Conservation (phyloP, 371 early-diverging fungal species). For the Lichtheimia corymbifera region DNA sequence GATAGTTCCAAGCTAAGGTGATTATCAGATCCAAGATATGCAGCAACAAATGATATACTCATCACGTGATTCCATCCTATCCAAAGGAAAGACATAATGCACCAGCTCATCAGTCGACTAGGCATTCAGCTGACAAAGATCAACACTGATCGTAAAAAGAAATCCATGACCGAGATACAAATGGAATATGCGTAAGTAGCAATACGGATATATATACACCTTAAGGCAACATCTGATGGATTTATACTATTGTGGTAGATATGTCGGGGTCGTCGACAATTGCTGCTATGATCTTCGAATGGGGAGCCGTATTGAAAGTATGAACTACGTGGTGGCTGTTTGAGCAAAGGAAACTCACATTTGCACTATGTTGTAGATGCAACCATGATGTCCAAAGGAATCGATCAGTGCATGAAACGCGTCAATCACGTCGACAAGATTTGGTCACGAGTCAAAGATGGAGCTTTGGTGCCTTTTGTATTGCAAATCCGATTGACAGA, state of each 20-base stretch:
- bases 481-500: conserved; percentile 16
- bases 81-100: conserved; percentile 10
- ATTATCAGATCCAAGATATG: not conserved
- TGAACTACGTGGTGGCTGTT: not conserved
- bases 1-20: conserved; percentile 2
- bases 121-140: conserved; percentile 4
- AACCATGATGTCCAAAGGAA: conserved; percentile 2
- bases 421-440: not conserved
- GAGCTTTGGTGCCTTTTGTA: conserved; percentile 8
- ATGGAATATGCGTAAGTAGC: conserved; percentile 15
- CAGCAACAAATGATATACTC: not conserved
- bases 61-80: not conserved
- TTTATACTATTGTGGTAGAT: not conserved
- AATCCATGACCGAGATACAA: conserved; percentile 5
- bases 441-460: conserved; percentile 13
- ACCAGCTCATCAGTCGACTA: conserved; percentile 9
- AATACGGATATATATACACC: not conserved
- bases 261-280: conserved; percentile 16
- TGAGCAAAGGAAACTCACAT: not conserved
- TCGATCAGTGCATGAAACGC: conserved; percentile 10
- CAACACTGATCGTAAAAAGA: conserved; percentile 8
- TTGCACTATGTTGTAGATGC: conserved; percentile 1
- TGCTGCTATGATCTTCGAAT: conserved; percentile 13
- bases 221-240: not conserved
- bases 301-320: conserved; percentile 10